Base-by-base conservation (phyloP, 768 basidiomycete species). In the Lactarius evosmus region DNA sequence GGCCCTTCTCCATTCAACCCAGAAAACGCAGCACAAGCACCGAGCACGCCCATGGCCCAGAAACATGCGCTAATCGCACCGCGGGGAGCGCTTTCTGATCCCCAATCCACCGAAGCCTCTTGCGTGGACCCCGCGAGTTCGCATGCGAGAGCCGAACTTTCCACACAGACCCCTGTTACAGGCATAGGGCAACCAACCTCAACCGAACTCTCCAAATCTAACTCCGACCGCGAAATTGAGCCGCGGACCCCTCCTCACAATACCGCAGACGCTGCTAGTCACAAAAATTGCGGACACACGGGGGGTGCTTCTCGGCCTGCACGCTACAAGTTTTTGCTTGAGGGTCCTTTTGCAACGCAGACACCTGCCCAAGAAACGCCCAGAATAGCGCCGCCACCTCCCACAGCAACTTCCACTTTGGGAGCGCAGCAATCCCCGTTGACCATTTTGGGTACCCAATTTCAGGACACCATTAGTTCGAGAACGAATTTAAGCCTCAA, bases 361-460 rank as follows among this genome's bases (percentile, higher is more conserved):
- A 62, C 16, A 16, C 30, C 38, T 41, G 8, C 22, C 17, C 49
- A 57, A 50, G 25, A 44, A 38, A 62, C 49, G 36, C 61, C 22
- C 38, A 11, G 19, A 22, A 29, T 16, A 27, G 30, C 32, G n/a
- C 9, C 32, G 2, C 33, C 38, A 44, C 50, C 22, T 58, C n/a
- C 40, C n/a, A 30, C 49, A 53, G 41, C 32, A 27, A 32, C 34
- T 2, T 22, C 17, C 17, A 27, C 17, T 27, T 58, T 52, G 11
- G 53, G 29, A 2, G 25, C 22, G 27, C 54, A 51, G 19, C 30
- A 38, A 22, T 32, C 58, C 27, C 25, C 27, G 14, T 54, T 41
- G 53, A 29, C 58, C 19, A 7, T 16, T 49, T 49, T 7, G 60
- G 49, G 33, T 29, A 22, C n/a, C n/a, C 52, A 14, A 32, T 12